These are phyloP conservation scores for Candida buenavistaensis DNA, from an alignment of 1,139 yeast genomes.

Conservation along the genomic window DNA sequence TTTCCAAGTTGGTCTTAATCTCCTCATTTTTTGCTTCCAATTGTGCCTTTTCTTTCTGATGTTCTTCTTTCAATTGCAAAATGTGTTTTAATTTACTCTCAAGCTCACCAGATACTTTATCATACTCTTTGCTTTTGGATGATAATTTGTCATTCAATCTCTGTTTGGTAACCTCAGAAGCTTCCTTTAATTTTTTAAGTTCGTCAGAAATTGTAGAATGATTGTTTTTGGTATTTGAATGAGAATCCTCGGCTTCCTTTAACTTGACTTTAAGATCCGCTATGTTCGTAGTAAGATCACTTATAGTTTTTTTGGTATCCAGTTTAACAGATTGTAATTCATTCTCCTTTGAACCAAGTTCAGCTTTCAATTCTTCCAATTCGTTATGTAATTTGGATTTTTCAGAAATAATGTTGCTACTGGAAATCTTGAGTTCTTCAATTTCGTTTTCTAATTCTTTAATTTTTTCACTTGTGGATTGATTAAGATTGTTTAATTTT, in stretches of 20 bases:
- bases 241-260: conserved; percentile 2
- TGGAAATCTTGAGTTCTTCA: neutral
- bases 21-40: conserved; percentile 5
- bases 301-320: conserved; percentile 8
- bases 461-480: conserved; percentile 3
- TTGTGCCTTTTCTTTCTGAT: conserved; percentile 7
- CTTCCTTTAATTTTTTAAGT: conserved; percentile 4
- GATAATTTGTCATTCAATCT: conserved; percentile 5
- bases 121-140: conserved; percentile 10
- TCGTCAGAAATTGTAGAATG: conserved; percentile 2
- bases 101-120: conserved; percentile 7
- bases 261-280: conserved; percentile 15
- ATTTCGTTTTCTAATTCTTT: conserved; percentile 7
- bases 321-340: conserved; percentile 17
- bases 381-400: conserved; percentile 20
- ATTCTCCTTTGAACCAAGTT: conserved; percentile 5
- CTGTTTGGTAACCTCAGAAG: conserved; percentile 1
- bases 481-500: conserved; percentile 9
- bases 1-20: conserved; percentile 1
- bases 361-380: conserved; percentile 8
- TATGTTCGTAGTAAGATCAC: conserved; percentile 15
- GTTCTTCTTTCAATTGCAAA: conserved; percentile 8
- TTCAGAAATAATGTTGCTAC: neutral
- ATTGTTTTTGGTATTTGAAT: neutral
- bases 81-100: conserved; percentile 7